phyloP scores from a whole-genome alignment of 495 filamentous ascomycete genomes.

The Neurospora sp. region DNA sequence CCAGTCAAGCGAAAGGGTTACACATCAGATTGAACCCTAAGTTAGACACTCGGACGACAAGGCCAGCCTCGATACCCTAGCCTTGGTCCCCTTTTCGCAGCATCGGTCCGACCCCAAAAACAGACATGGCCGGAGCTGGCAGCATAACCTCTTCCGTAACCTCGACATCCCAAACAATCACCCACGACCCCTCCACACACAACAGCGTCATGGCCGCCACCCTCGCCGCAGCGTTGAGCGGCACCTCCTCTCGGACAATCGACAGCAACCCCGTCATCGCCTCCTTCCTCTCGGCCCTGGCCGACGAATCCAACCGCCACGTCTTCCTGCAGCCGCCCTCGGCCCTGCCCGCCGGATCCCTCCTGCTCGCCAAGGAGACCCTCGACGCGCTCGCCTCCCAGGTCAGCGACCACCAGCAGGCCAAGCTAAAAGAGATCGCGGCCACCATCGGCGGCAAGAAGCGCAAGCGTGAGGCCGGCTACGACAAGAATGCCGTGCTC shows the following conservation, averaged over 20 bases:
- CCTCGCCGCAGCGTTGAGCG: conserved; percentile 10
- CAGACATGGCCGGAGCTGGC: conserved; percentile 34
- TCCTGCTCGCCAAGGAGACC: conserved; percentile 61
- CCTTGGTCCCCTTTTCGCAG: neutral
- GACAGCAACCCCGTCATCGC: conserved; percentile 26
- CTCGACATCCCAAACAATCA: conserved; percentile 47
- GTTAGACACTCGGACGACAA: neutral
- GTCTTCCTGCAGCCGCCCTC: conserved; percentile 60
- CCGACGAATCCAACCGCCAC: conserved; percentile 40
- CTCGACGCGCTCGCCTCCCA: conserved; percentile 66
- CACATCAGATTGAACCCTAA: neutral
- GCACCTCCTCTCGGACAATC: conserved; percentile 11
- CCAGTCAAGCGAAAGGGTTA: neutral
- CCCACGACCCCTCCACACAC: conserved; percentile 29
- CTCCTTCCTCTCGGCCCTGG: conserved; percentile 35
- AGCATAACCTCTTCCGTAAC: conserved; percentile 45
- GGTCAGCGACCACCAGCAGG: conserved; percentile 54
- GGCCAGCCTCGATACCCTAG: neutral
- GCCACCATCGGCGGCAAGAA: conserved; percentile 39
- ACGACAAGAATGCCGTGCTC: conserved; percentile 36
- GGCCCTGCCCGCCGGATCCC: conserved; percentile 49
- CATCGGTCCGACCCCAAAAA: neutral
- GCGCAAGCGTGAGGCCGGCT: conserved; percentile 45
- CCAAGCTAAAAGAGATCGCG: conserved; percentile 37
- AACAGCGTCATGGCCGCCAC: conserved; percentile 26